These are phyloP conservation scores for Suillus bovinus DNA, from an alignment of 768 basidiomycete genomes.

Conservation along the genomic window DNA sequence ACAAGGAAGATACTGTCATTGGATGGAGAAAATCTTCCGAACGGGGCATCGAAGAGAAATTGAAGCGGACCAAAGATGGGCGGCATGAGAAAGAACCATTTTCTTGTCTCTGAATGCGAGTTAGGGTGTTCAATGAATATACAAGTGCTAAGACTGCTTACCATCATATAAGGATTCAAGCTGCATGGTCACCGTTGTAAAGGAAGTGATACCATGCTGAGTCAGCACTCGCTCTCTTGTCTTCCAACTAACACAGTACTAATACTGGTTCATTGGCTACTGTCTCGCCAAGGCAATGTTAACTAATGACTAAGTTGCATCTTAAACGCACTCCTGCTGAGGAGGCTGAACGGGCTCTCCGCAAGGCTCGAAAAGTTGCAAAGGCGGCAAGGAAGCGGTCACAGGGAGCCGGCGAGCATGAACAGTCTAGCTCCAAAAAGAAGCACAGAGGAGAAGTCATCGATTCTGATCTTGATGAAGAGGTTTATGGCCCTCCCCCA, in stretches of 20 bases:
- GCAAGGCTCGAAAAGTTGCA: constrained; percentile 49
- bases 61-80: constrained; percentile 35
- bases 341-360: constrained; percentile 43
- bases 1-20: constrained; percentile 48
- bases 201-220: constrained; percentile 14
- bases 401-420: constrained; percentile 13
- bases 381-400: constrained; percentile 45
- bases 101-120: constrained; percentile 33
- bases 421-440: constrained; percentile 14
- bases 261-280: background rate
- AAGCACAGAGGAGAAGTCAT: constrained; percentile 5
- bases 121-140: background rate
- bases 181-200: constrained; percentile 19
- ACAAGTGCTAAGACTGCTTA: constrained; percentile 7
- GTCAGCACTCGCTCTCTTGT: constrained; percentile 12
- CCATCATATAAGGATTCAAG: constrained; percentile 22
- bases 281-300: background rate
- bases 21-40: constrained; percentile 69
- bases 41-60: constrained; percentile 70
- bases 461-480: constrained; percentile 6
- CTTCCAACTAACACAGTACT: background rate
- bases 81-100: constrained; percentile 47
- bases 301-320: constrained; percentile 48
- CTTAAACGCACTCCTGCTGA: constrained; percentile 68
- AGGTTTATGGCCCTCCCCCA: constrained; percentile 30